These are phyloP conservation scores for Spathaspora passalidarum DNA, from an alignment of 805 yeast genomes.

Conservation along the genomic window DNA sequence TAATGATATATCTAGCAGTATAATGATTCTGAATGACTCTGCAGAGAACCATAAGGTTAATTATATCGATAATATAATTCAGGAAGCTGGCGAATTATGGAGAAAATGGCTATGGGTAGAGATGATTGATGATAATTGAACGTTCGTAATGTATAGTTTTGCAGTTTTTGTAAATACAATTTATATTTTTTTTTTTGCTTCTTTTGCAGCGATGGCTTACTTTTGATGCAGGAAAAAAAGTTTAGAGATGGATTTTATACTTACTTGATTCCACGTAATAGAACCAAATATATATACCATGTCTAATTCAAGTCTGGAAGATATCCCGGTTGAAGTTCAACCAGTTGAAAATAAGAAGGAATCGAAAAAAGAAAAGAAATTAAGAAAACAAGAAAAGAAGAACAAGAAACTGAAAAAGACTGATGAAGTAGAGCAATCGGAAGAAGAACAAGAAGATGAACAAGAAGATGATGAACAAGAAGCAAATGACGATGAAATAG, in stretches of 20 bases:
- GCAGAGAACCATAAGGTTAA: slow-evolving; percentile 40
- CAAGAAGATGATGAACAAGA: slow-evolving; percentile 11
- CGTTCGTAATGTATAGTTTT: background rate
- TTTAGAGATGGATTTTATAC: background rate
- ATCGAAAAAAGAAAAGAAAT: slow-evolving; percentile 20
- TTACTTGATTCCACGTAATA: background rate
- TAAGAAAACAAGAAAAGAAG: slow-evolving; percentile 19
- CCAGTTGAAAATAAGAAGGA: slow-evolving; percentile 2
- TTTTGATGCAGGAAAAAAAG: background rate
- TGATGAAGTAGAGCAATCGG: slow-evolving; percentile 33
- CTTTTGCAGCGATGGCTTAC: background rate
- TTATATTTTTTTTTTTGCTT: too few species aligned
- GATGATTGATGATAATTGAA: slow-evolving; percentile 28
- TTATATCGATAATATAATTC: slow-evolving; percentile 70
- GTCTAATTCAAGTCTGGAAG: background rate
- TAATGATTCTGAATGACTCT: slow-evolving; percentile 28
- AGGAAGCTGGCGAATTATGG: slow-evolving; percentile 86
- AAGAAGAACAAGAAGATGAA: slow-evolving; percentile 8
- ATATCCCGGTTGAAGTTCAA: background rate
- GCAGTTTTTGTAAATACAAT: background rate
- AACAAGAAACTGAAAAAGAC: slow-evolving; percentile 20
- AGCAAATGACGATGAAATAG: slow-evolving; percentile 48
- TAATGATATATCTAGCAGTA: slow-evolving; percentile 7
- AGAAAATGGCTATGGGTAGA: slow-evolving; percentile 68
- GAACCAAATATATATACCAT: background rate